Base-by-base conservation (phyloP, 495 filamentous ascomycete genomes). In the Apiosordaria backusii region DNA sequence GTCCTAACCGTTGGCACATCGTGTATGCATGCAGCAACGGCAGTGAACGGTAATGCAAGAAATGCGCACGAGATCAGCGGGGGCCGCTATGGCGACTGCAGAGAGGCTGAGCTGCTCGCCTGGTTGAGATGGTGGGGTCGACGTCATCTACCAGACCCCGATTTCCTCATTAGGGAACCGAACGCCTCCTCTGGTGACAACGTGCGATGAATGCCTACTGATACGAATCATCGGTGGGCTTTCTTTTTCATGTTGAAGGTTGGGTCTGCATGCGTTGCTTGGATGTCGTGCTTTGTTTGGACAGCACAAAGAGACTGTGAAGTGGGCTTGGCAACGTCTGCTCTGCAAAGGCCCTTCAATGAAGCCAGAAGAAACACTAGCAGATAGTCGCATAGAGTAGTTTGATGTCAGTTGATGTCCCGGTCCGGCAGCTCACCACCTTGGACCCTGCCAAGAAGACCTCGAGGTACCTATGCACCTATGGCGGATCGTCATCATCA, bases 21-120 rank as follows among this genome's bases (percentile, higher is more conserved):
- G 52, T 55, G 52, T 55, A 19, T 55, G 52, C 52, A 55, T 55
- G 52, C 52, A 55, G 52, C 52, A 23, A 55, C 52, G 52, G 52
- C 10, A 55, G 22, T 55, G 52, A 55, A 55, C 52, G 52, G 52
- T 55, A 55, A 55, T 55, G 52, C 52, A 55, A 13, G 52, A 55
- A 55, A 55, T n/a, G 22, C 22, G 52, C 52, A 55, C n/a, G 35
- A 19, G 22, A 55, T 55, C 52, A 55, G n/a, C 52, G 52, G 52
- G 52, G 52, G 18, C 22, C n/a, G 22, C n/a, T 23, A 55, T 55
- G 52, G 52, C 52, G 52, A 55, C 52, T 55, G 52, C 52, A 55
- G 9, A 55, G 52, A 55, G 52, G 52, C 52, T 55, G 52, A 55
- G 52, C 10, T 55, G 52, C 52, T 55, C 19, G n/a, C 22, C 22